These are phyloP conservation scores for Citrus sinensis DNA, from an alignment of 345 rosid species.

Conservation along the genomic window DVS_A1.0 CM039162.1:10201001-10201500, in stretches of 20 bases:
- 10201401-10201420: conserved; percentile 47
- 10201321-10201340: conserved; percentile 37
- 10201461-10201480: conserved; percentile 60
- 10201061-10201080: conserved; percentile 41
- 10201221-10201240: conserved; percentile 31
- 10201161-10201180: conserved; percentile 34
- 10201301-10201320: conserved; percentile 49
- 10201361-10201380: conserved; percentile 47
- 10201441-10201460: conserved; percentile 38
- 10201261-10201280: conserved; percentile 45
- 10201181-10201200: conserved; percentile 39
- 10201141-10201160: conserved; percentile 31
- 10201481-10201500: conserved; percentile 66
- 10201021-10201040: conserved; percentile 9
- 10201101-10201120: conserved; percentile 22
- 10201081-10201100: conserved; percentile 27
- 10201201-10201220: conserved; percentile 48
- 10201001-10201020: conserved; percentile 13
- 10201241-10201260: conserved; percentile 60
- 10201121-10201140: conserved; percentile 34
- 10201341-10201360: conserved; percentile 46
- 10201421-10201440: conserved; percentile 54
- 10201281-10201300: conserved; percentile 59
- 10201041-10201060: conserved; percentile 18
- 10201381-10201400: conserved; percentile 55